Percentiles rank a stretch among this genome's conserved stretches.
phyloP scores from a whole-genome alignment of 768 basidiomycete genomes.

The Hydnum rufescens region DNA sequence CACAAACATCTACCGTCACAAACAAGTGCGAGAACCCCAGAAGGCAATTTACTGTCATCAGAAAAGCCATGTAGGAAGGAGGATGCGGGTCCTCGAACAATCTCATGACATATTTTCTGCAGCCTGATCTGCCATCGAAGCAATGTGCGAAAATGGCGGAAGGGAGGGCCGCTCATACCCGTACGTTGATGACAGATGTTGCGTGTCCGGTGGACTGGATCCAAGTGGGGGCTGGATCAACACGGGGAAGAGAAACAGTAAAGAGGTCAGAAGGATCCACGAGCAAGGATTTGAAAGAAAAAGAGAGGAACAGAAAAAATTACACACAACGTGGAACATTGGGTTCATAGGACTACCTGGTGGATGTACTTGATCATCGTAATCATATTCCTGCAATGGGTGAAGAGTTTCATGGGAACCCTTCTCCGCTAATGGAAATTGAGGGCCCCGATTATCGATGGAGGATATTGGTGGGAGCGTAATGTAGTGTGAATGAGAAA shows the following conservation, averaged over 20 bases:
- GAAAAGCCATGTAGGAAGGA: no score
- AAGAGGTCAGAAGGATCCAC: neutral
- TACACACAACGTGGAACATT: constrained; percentile 78
- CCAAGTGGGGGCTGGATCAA: neutral
- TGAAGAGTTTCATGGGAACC: neutral
- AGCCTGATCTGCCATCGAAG: constrained; percentile 51
- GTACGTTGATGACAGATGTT: neutral
- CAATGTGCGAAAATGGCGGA: constrained; percentile 63
- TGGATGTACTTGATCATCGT: constrained; percentile 3
- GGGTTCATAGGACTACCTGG: constrained; percentile 37
- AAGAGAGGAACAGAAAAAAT: neutral
- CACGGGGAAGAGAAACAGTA: neutral
- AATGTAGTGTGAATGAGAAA: neutral
- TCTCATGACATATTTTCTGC: no score
- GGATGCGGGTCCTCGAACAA: no score
- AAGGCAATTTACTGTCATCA: no score
- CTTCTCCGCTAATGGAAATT: neutral
- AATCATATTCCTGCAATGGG: neutral
- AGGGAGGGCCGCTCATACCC: constrained; percentile 26
- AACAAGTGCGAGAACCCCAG: no score
- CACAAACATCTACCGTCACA: no score
- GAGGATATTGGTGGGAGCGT: constrained; percentile 1
- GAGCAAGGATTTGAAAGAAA: no score
- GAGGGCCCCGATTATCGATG: neutral
- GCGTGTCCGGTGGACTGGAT: neutral